Evolutionary conservation across 257 asterid genomes (phyloP).

Genomic region (Ehretia macrophylla): DNA sequence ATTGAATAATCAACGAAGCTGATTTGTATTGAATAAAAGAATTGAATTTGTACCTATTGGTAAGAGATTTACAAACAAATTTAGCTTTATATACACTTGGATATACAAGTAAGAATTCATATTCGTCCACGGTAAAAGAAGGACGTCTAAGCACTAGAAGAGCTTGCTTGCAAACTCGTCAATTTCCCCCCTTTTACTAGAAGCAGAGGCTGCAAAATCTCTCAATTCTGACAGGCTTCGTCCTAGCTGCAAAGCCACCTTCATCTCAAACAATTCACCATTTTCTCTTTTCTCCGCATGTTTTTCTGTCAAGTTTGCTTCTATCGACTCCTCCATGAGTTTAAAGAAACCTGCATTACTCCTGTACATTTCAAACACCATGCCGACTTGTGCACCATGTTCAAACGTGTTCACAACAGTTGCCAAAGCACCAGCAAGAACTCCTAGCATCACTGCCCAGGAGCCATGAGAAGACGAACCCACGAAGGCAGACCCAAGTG

Average conservation of each 20-base stretch:
- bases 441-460: constrained; percentile 44
- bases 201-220: constrained; percentile 34
- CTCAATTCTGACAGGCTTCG: constrained; percentile 65
- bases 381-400: constrained; percentile 78
- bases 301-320: constrained; percentile 37
- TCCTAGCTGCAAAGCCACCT: constrained; percentile 63
- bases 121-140: no score
- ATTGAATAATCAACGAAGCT: no score
- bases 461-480: constrained; percentile 28
- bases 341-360: constrained; percentile 68
- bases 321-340: constrained; percentile 56
- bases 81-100: no score
- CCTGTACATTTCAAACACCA: constrained; percentile 77
- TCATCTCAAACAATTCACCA: constrained; percentile 59
- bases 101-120: background rate
- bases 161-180: constrained; percentile 73
- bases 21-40: no score
- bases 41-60: no score
- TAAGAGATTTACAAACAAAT: no score
- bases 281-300: constrained; percentile 49
- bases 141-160: constrained; percentile 36
- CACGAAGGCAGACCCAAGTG: constrained; percentile 36
- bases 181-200: constrained; percentile 12
- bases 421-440: constrained; percentile 61
- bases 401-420: constrained; percentile 52